These are phyloP conservation scores for Lagerstroemia speciosa DNA, from an alignment of 345 rosid species.

Conservation along the genomic window DNA sequence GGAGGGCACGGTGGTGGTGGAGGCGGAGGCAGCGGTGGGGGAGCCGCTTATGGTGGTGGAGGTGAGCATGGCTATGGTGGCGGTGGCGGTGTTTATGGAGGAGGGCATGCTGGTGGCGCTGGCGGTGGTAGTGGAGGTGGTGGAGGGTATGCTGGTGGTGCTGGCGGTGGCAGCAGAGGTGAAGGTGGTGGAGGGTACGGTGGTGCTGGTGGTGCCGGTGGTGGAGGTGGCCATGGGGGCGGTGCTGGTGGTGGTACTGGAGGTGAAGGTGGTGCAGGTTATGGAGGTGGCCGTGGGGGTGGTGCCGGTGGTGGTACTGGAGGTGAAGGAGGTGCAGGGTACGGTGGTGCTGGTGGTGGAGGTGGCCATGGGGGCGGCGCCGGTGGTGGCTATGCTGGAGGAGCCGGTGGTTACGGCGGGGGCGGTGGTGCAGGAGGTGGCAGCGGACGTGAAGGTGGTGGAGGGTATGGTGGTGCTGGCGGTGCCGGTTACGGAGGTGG, in stretches of 20 bases:
- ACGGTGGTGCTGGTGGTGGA: conserved; percentile 16
- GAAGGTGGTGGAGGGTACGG: background rate
- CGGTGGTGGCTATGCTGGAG: conserved; percentile 24
- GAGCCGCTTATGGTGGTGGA: conserved; percentile 18
- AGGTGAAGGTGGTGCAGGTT: conserved; percentile 20
- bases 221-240: conserved; percentile 8
- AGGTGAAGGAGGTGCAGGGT: conserved; percentile 14
- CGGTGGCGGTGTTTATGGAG: conserved; percentile 11
- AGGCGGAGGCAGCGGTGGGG: conserved; percentile 16
- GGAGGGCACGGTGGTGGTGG: conserved; percentile 23
- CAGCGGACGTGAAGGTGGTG: conserved; percentile 18
- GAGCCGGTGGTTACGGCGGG: conserved; percentile 17
- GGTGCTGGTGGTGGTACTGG: conserved; percentile 15
- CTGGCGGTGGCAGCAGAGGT: background rate
- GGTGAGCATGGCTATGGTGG: conserved; percentile 13
- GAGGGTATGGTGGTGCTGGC: conserved; percentile 22
- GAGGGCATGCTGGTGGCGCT: background rate
- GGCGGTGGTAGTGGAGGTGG: background rate
- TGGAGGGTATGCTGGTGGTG: background rate
- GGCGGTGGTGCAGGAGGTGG: conserved; percentile 31
- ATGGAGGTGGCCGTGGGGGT: conserved; percentile 19
- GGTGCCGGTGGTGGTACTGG: too few species aligned
- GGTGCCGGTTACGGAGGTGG: conserved; percentile 13
- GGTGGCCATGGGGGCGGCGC: conserved; percentile 19
- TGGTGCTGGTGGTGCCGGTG: conserved; percentile 4